Conservation (phyloP, 2,329 filamentous ascomycete species). For the Fusarium equiseti region DNA sequence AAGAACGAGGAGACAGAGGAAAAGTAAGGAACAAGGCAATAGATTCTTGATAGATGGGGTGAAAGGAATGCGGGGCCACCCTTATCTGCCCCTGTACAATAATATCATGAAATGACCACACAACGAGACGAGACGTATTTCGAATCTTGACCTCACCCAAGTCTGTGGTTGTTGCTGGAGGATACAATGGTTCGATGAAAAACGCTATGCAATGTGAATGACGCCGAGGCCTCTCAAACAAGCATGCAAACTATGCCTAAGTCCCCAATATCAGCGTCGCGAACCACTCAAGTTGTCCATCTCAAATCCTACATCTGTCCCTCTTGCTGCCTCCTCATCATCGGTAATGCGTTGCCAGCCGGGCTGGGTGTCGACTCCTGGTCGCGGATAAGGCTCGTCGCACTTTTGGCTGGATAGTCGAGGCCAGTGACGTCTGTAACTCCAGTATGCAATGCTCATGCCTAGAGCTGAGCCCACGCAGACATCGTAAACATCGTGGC, state of each 20-base stretch:
- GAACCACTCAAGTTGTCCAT: slow-evolving; percentile 47
- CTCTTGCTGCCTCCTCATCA: slow-evolving; percentile 62
- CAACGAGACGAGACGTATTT: slow-evolving; percentile 21
- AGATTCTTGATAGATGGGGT: slow-evolving; percentile 48
- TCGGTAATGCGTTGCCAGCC: slow-evolving; percentile 63
- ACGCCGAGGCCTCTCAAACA: slow-evolving; percentile 20
- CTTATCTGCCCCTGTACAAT: slow-evolving; percentile 48
- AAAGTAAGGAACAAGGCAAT: slow-evolving; percentile 58
- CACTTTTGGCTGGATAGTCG: slow-evolving; percentile 64
- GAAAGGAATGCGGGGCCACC: slow-evolving; percentile 40
- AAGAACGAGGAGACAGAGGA: slow-evolving; percentile 83
- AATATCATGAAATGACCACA: slow-evolving; percentile 50
- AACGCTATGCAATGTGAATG: slow-evolving; percentile 17
- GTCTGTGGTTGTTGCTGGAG: slow-evolving; percentile 21
- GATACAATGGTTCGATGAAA: slow-evolving; percentile 10
- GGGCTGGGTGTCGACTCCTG: slow-evolving; percentile 52
- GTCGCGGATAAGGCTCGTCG: slow-evolving; percentile 68
- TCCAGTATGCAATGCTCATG: slow-evolving; percentile 71
- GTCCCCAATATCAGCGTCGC: slow-evolving; percentile 45
- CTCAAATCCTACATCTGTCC: slow-evolving; percentile 56
- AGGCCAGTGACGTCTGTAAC: slow-evolving; percentile 74
- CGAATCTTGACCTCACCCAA: slow-evolving; percentile 19
- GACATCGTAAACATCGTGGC: slow-evolving; percentile 79
- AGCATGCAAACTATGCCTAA: slow-evolving; percentile 43
- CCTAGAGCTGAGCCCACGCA: slow-evolving; percentile 71